A percentile compares a stretch with the other conserved stretches of the same genome.
phyloP scores from a whole-genome alignment of 2,329 filamentous ascomycete species.

The Leptographium radiaticola region DNA sequence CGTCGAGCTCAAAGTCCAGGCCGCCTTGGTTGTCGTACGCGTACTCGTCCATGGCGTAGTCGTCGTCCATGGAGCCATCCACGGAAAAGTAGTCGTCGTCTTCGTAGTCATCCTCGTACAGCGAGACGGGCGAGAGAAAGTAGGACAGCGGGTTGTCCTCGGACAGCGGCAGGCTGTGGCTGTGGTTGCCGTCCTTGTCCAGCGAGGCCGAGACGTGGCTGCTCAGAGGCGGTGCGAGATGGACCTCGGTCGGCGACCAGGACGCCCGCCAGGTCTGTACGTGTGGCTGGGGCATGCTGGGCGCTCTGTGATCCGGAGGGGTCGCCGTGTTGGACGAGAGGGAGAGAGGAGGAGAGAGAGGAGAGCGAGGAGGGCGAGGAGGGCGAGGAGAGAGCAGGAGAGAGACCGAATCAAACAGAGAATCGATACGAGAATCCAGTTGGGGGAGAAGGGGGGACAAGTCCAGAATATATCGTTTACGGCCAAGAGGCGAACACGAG shows the following conservation, averaged over 20 bases:
- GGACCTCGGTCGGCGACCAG: conserved; percentile 39
- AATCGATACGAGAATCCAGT: background rate
- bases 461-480: background rate
- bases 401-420: background rate
- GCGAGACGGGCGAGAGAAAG: conserved; percentile 38
- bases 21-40: conserved; percentile 25
- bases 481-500: no score
- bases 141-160: conserved; percentile 42
- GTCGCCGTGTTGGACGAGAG: no score
- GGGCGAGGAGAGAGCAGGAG: background rate
- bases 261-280: conserved; percentile 23
- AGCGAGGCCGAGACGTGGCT: conserved; percentile 29
- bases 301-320: no score
- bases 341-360: background rate
- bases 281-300: background rate
- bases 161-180: conserved; percentile 21
- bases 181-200: conserved; percentile 25
- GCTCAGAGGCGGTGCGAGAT: conserved; percentile 26
- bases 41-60: conserved; percentile 15
- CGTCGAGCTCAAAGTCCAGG: conserved; percentile 39
- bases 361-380: background rate
- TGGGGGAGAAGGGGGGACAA: background rate
- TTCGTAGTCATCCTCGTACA: conserved; percentile 21
- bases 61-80: no score
- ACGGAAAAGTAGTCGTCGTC: no score